Base-by-base conservation (phyloP, 306 rosid genomes). In the Nissolia schottii region DNA sequence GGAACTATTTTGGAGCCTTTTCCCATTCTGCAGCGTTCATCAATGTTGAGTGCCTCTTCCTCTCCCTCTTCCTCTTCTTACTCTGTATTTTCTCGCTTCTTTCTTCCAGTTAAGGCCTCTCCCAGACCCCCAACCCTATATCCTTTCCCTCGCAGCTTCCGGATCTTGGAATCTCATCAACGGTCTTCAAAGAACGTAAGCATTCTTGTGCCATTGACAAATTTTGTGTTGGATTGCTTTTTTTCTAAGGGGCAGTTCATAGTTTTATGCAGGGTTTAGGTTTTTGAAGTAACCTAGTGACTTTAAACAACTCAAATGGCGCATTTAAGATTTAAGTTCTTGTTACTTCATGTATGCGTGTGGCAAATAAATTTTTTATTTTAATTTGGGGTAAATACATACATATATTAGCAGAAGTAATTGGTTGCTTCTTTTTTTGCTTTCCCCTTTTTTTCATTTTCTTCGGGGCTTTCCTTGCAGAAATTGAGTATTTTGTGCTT, bases 401-500 rank as follows among this genome's bases (percentile, higher is more conserved):
- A 2, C 4, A 3, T 67, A 3, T 7, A n/a, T n/a, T 34, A 34
- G 40, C 35, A 19, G 6, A 35, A 27, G 37, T 41, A 25, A 70
- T 53, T 51, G 64, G 9, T 22, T 15, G 28, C 6, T 4, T 16
- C 4, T 31, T 9, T 64, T n/a, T 19, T 48, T 43, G 13, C 18
- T 53, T 68, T 49, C 10, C 28, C 18, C 60, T 15, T 7, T 4
- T 29, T 58, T 37, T 32, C 24, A 55, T 29, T 67, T 53, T 71
- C 12, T 12, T 12, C 7, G 0, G 1, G 31, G 40, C n/a, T 60
- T 48, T 45, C 64, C 27, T 80, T 85, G 86, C 89, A 92, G 97
- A 86, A 76, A 59, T 82, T 87, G 81, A 85, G 78, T 67, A 87
- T 92, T 77, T 77, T 75, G 54, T 92, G 96, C 86, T 92, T 92